Conservation (phyloP, 495 filamentous ascomycete genomes). For the Annulohypoxylon nitens region DNA sequence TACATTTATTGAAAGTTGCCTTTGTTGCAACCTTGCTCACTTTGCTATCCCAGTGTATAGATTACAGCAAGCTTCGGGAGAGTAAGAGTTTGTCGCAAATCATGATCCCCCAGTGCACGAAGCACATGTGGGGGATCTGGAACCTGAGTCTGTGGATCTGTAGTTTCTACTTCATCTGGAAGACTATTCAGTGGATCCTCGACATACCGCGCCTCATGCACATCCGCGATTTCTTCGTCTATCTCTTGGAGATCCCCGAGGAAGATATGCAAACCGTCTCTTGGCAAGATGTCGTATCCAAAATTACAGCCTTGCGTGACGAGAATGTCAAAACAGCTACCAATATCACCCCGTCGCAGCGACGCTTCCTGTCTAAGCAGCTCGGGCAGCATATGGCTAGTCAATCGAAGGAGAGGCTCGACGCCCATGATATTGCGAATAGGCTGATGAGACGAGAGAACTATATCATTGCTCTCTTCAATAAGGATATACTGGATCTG, state of each 20-base stretch:
- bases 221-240: slow-evolving; percentile 89
- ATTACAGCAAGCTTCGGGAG: slow-evolving; percentile 80
- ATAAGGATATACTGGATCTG: slow-evolving; percentile 93
- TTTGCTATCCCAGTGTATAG: slow-evolving; percentile 88
- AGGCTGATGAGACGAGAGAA: slow-evolving; percentile 97
- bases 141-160: slow-evolving; percentile 88
- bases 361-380: slow-evolving; percentile 69
- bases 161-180: slow-evolving; percentile 88
- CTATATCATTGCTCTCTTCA: slow-evolving; percentile 94
- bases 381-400: slow-evolving; percentile 64
- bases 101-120: slow-evolving; percentile 83
- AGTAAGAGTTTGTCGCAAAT: slow-evolving; percentile 83
- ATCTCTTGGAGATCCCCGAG: slow-evolving; percentile 89
- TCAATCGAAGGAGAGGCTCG: slow-evolving; percentile 94
- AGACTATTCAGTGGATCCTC: slow-evolving; percentile 78
- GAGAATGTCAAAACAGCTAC: slow-evolving; percentile 86
- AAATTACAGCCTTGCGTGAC: slow-evolving; percentile 88
- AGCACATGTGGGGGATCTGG: slow-evolving; percentile 83
- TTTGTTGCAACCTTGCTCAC: slow-evolving; percentile 89
- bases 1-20: slow-evolving; percentile 76
- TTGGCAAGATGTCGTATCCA: slow-evolving; percentile 93
- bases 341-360: slow-evolving; percentile 63
- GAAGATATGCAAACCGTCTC: slow-evolving; percentile 95
- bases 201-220: slow-evolving; percentile 80
- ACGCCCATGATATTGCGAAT: slow-evolving; percentile 97